phyloP scores from a whole-genome alignment of 2,329 filamentous ascomycete genomes.

The Cladophialophora bantiana region DNA sequence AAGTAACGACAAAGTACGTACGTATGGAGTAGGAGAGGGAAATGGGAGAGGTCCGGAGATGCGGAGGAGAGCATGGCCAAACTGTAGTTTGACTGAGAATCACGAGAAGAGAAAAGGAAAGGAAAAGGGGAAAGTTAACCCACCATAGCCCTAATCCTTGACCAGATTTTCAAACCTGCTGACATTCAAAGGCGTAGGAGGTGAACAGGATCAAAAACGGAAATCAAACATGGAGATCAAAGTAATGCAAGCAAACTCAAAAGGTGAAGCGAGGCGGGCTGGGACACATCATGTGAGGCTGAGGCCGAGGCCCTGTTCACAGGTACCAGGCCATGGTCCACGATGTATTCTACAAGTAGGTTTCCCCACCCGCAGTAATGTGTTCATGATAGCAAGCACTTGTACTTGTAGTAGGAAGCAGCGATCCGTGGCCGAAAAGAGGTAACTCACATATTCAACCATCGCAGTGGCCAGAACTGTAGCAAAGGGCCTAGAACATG shows the following conservation, averaged over 20 bases:
- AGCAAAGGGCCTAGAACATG: slow-evolving; percentile 1
- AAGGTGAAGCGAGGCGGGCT: neutral
- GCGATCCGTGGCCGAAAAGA: neutral
- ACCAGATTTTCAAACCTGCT: neutral
- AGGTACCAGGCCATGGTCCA: neutral
- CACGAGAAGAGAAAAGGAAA: neutral
- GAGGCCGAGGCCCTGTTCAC: neutral
- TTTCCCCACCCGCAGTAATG: too few species aligned
- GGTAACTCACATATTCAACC: neutral
- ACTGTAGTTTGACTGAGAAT: neutral
- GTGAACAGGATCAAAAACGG: neutral
- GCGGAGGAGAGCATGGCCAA: neutral
- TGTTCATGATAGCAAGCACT: too few species aligned
- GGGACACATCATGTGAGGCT: neutral
- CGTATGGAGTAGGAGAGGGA: neutral
- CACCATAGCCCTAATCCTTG: neutral
- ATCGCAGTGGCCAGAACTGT: neutral
- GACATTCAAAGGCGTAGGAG: neutral
- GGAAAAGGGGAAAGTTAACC: neutral
- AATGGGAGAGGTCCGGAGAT: neutral
- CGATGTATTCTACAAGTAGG: neutral
- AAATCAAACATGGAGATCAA: neutral
- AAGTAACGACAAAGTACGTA: too few species aligned
- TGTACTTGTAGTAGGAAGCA: neutral
- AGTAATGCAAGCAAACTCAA: neutral